Evolutionary conservation across 1,284 basidiomycete species (phyloP), one percentile per base, ranked within the genome.

Genomic region (Takashimella koratensis): DNA sequence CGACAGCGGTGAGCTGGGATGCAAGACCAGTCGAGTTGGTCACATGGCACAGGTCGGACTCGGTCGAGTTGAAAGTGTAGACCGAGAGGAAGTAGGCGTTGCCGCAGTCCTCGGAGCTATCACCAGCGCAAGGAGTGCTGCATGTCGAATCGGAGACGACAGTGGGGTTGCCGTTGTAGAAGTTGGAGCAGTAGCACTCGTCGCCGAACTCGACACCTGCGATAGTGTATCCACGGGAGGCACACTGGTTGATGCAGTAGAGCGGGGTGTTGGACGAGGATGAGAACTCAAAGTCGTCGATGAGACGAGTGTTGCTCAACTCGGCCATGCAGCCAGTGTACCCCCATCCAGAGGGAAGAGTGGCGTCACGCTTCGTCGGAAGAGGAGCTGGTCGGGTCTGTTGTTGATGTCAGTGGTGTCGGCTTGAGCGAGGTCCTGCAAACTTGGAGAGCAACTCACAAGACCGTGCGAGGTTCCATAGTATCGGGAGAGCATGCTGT

Each of bases 131-230:
- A 0, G 68, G 52, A 42, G 59, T 63, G 47, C 41, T 56, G 58
- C 74, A 76, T 1, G 56, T 52, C 2, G 53, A 41, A 25, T 63
- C 67, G 21, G 51, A 24, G 16, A 58, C 52, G 8, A 51, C 16
- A 4, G 47, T 46, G 43, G 67, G 72, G 13, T 40, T 53, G 0
- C 70, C 70, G 12, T 30, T 47, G 19, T 68, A 63, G 5, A 24
- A 36, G 58, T 68, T 56, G 19, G 58, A 71, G 46, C 75, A 76
- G 57, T 69, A 75, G 54, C 75, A 75, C 66, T 73, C 71, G 27
- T 69, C 66, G 20, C 60, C 64, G 51, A 65, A 72, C 54, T 77
- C 71, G 3, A 64, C 63, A 25, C 74, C 77, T 6, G 73, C 74
- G 39, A 65, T 52, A 1, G 56, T 52, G 64, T 63, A 77, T 2